phyloP scores from a whole-genome alignment of 768 basidiomycete species.

The Lentinula aciculospora region DNA sequence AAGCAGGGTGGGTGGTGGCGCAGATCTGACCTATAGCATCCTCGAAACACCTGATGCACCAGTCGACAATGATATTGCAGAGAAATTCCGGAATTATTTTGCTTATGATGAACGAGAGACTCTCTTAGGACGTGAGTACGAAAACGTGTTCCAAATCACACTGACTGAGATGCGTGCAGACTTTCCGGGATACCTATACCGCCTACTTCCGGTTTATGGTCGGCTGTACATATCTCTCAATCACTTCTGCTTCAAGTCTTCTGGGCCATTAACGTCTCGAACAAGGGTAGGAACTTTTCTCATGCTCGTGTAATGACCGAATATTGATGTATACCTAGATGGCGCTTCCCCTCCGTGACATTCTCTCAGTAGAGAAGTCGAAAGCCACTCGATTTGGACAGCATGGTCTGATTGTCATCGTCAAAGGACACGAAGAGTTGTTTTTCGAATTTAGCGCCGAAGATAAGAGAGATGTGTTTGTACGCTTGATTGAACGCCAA shows the following conservation, averaged over 20 bases:
- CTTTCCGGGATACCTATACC: constrained; percentile 85
- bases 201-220: constrained; percentile 86
- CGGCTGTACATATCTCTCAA: constrained; percentile 88
- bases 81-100: constrained; percentile 79
- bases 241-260: constrained; percentile 93
- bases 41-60: constrained; percentile 66
- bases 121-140: constrained; percentile 76
- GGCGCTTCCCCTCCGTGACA: constrained; percentile 88
- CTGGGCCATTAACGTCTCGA: constrained; percentile 67
- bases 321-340: constrained; percentile 49
- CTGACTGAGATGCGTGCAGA: constrained; percentile 38
- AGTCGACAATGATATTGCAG: constrained; percentile 56
- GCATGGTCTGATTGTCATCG: constrained; percentile 82
- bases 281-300: constrained; percentile 63
- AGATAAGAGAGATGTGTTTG: constrained; percentile 76
- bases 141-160: background rate
- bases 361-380: constrained; percentile 77
- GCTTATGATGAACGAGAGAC: constrained; percentile 86
- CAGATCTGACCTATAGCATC: constrained; percentile 74
- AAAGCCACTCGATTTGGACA: constrained; percentile 89
- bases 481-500: constrained; percentile 68
- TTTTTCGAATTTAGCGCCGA: constrained; percentile 91
- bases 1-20: constrained; percentile 23
- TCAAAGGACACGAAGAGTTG: constrained; percentile 95
- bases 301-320: background rate